These are phyloP conservation scores for Taphrina populina DNA, from an alignment of 1,139 yeast species.

Conservation along the genomic window DNA sequence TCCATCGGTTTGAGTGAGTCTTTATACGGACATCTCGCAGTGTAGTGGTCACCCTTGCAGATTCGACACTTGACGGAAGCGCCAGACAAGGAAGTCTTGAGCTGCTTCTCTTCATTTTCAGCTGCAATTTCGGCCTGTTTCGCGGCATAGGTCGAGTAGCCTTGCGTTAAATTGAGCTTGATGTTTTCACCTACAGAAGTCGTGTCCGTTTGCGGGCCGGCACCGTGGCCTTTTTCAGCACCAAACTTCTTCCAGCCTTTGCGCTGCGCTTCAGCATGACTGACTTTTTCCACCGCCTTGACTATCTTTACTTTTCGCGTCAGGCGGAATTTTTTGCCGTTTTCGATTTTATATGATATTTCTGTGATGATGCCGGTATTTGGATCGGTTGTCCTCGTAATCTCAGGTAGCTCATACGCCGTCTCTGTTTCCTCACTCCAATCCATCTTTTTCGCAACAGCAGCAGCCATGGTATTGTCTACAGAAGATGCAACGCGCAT, in stretches of 20 bases:
- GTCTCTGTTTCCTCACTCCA: slow-evolving; percentile 33
- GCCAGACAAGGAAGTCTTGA: slow-evolving; percentile 62
- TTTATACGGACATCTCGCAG: slow-evolving; percentile 93
- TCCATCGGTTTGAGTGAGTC: slow-evolving; percentile 70
- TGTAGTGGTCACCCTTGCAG: slow-evolving; percentile 93
- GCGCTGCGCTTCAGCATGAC: slow-evolving; percentile 49
- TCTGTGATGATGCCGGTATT: slow-evolving; percentile 88
- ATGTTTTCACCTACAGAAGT: slow-evolving; percentile 84
- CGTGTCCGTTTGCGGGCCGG: slow-evolving; percentile 85
- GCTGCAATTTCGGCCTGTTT: slow-evolving; percentile 40
- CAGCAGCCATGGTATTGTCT: too few relatives aligned
- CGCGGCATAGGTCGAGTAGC: slow-evolving; percentile 40
- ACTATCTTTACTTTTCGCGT: slow-evolving; percentile 82
- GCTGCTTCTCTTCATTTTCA: slow-evolving; percentile 60
- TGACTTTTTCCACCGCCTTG: slow-evolving; percentile 76
- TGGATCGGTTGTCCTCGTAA: slow-evolving; percentile 65
- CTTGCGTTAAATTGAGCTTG: slow-evolving; percentile 42
- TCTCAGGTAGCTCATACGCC: slow-evolving; percentile 32
- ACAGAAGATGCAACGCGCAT: too few relatives aligned
- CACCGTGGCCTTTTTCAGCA: slow-evolving; percentile 67
- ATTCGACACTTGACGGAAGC: slow-evolving; percentile 75
- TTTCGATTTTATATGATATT: slow-evolving; percentile 55
- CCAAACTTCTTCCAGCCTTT: slow-evolving; percentile 67
- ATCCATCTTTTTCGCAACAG: slow-evolving; percentile 29
- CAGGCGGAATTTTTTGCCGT: slow-evolving; percentile 81